phyloP scores from a whole-genome alignment of 768 basidiomycete genomes.

The Tricholoma saponaceum region DNA sequence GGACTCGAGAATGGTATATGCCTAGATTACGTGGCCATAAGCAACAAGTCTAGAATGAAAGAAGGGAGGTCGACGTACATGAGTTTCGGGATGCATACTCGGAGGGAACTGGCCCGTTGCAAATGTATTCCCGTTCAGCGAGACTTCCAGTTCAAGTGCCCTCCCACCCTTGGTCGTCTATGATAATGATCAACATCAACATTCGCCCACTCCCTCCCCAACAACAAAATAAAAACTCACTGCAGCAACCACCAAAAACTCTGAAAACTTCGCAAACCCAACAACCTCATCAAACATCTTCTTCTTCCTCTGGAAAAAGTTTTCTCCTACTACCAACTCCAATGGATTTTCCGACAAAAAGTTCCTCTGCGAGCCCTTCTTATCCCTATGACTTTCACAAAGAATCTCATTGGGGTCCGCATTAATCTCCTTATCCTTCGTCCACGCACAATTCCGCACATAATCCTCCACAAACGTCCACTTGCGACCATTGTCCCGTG shows the following conservation, averaged over 20 bases:
- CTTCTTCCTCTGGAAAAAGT: constrained; percentile 68
- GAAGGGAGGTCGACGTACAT: constrained; percentile 47
- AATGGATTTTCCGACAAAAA: constrained; percentile 61
- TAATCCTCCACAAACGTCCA: constrained; percentile 84
- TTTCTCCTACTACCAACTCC: constrained; percentile 71
- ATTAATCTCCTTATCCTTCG: constrained; percentile 69
- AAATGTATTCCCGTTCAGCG: constrained; percentile 84
- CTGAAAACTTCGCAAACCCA: constrained; percentile 95
- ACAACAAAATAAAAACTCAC: constrained; percentile 36
- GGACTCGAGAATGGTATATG: constrained; percentile 93
- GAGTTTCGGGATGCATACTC: constrained; percentile 83
- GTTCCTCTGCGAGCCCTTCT: constrained; percentile 70
- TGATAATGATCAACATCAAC: not conserved
- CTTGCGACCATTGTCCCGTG: constrained; percentile 67
- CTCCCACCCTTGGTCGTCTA: constrained; percentile 51
- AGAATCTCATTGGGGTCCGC: constrained; percentile 87
- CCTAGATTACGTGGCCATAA: constrained; percentile 35
- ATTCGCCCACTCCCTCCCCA: not conserved
- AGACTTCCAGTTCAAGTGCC: constrained; percentile 83
- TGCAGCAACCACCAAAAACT: constrained; percentile 94
- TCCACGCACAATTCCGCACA: constrained; percentile 91
- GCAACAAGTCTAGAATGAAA: not conserved
- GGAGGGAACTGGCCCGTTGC: constrained; percentile 89
- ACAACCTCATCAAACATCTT: constrained; percentile 85
- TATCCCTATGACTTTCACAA: constrained; percentile 84